Percentiles rank a stretch among this genome's conserved stretches.
Conservation (phyloP, 257 asterid species). For the Craterostigma plantagineum region DNA sequence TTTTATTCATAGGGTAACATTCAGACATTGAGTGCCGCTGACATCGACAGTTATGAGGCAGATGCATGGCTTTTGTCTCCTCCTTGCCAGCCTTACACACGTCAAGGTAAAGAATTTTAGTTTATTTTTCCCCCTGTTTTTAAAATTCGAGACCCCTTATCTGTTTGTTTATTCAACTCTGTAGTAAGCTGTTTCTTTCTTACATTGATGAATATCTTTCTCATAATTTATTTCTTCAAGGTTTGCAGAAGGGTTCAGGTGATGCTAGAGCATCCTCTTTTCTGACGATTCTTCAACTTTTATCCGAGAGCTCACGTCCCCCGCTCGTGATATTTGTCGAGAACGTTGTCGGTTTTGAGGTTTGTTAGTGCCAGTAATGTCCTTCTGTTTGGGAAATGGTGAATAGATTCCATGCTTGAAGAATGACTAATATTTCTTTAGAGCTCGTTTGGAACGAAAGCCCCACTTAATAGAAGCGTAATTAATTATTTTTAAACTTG, state of each 20-base stretch:
- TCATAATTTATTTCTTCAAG: conserved; percentile 22
- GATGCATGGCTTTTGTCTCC: conserved; percentile 89
- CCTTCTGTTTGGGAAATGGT: too few species aligned
- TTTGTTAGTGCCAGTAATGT: too few species aligned
- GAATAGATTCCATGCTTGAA: too few species aligned
- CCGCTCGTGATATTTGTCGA: conserved; percentile 80
- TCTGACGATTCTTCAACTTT: conserved; percentile 63
- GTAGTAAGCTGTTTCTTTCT: neutral
- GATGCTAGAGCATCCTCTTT: conserved; percentile 93
- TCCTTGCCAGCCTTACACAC: conserved; percentile 94
- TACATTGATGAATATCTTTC: conserved; percentile 2
- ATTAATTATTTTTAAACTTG: too few species aligned
- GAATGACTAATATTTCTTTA: too few species aligned
- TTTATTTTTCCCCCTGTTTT: conserved; percentile 6
- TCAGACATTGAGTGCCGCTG: conserved; percentile 73
- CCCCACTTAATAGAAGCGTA: too few species aligned
- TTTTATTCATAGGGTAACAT: conserved; percentile 87
- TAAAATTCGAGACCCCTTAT: too few species aligned
- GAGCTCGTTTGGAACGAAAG: too few species aligned
- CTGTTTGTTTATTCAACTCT: neutral
- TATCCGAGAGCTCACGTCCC: conserved; percentile 47
- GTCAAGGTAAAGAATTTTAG: conserved; percentile 44
- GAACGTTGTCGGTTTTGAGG: conserved; percentile 99
- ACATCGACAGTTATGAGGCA: conserved; percentile 59
- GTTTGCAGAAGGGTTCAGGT: conserved; percentile 80